Percentiles rank a stretch among this genome's conserved stretches.
These are phyloP conservation scores for Hypoxylon perforatum DNA, from an alignment of 495 filamentous ascomycete species.

Conservation along the genomic window DNA sequence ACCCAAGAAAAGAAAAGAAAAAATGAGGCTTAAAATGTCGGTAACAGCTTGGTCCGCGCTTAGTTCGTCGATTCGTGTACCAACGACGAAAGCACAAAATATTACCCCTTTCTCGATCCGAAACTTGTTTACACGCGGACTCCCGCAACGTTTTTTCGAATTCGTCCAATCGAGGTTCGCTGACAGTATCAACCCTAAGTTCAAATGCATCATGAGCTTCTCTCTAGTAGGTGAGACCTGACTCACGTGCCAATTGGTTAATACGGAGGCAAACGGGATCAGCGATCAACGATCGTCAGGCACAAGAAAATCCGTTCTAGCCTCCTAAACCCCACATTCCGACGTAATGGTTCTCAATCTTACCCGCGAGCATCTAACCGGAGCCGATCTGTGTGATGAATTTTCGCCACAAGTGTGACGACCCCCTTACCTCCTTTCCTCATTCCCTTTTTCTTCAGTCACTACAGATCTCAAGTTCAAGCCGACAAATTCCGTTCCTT, in stretches of 20 bases:
- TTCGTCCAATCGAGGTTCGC: no score
- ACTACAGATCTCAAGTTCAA: neutral
- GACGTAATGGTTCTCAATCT: slow-evolving; percentile 22
- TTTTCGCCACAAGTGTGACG: neutral
- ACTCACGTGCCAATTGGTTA: neutral
- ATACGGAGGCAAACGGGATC: slow-evolving; percentile 13
- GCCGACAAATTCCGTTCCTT: no score
- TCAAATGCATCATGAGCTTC: neutral
- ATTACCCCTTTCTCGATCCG: neutral
- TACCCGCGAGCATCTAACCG: slow-evolving; percentile 14
- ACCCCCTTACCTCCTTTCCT: neutral
- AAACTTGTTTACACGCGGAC: no score
- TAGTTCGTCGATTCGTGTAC: no score
- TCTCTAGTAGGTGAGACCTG: neutral
- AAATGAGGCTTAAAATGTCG: slow-evolving; percentile 27
- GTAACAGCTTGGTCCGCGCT: neutral
- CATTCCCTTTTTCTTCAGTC: neutral
- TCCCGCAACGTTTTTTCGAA: no score
- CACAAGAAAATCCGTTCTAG: slow-evolving; percentile 32
- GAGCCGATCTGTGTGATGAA: slow-evolving; percentile 26
- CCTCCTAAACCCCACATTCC: slow-evolving; percentile 22
- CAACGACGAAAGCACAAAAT: no score
- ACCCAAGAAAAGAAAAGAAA: neutral
- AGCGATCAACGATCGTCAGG: slow-evolving; percentile 39
- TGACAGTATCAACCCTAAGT: neutral